Conservation (phyloP, 1,139 yeast genomes). For the Candida anutae region DNA sequence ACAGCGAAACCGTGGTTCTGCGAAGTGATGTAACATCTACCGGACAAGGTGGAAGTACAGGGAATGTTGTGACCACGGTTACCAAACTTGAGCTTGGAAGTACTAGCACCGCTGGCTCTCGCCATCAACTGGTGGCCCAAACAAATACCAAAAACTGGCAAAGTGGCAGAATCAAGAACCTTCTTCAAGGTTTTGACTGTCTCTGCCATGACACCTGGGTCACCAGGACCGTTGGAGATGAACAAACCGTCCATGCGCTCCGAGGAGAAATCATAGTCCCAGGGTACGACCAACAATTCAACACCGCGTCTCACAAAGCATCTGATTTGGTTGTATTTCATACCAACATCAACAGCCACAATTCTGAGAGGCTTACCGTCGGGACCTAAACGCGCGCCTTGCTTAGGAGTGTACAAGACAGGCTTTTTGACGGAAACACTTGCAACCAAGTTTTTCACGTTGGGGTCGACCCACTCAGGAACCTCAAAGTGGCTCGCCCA, state of each 20-base stretch:
- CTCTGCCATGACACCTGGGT: slow-evolving; percentile 76
- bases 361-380: slow-evolving; percentile 77
- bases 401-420: slow-evolving; percentile 53
- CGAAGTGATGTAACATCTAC: slow-evolving; percentile 93
- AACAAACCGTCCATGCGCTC: slow-evolving; percentile 91
- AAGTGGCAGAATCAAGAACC: slow-evolving; percentile 53
- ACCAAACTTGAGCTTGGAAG: slow-evolving; percentile 90
- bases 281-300: slow-evolving; percentile 91
- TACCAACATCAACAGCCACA: slow-evolving; percentile 92
- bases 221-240: slow-evolving; percentile 99
- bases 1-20: slow-evolving; percentile 99
- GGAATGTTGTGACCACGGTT: slow-evolving; percentile 99
- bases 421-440: slow-evolving; percentile 79
- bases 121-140: slow-evolving; percentile 95
- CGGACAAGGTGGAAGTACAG: slow-evolving; percentile 84
- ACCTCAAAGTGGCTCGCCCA: slow-evolving; percentile 65
- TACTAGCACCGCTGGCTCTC: slow-evolving; percentile 88
- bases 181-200: slow-evolving; percentile 53
- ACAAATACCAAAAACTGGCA: slow-evolving; percentile 94
- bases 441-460: slow-evolving; percentile 83
- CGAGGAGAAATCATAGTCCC: slow-evolving; percentile 77
- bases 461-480: slow-evolving; percentile 93
- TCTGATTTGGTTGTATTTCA: slow-evolving; percentile 96
- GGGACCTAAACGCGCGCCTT: slow-evolving; percentile 46
- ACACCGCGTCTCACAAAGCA: slow-evolving; percentile 96